Evolutionary conservation across 441 rosid species (phyloP), one percentile per base, ranked within the genome.

Genomic region (Pelargonium fulgidum): DNA sequence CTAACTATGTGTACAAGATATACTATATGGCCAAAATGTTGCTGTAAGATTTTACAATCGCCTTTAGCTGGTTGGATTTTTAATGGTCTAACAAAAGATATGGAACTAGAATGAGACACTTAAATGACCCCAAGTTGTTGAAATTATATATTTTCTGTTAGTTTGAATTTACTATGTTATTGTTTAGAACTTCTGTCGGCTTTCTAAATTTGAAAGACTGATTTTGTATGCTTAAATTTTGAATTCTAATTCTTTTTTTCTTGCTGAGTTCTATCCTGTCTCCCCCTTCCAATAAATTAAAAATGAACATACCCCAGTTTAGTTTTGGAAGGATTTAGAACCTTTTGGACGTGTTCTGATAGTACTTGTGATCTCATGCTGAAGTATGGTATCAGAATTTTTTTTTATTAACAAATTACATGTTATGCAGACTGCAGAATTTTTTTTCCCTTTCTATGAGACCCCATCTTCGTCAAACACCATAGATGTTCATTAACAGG

Each of bases 381-480:
- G 62, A 6, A 56, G 8, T 8, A 22, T 56, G 62, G 29, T 41
- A 6, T 41, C 45, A 9, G 11, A 41, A 56, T n/a, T 58, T 56
- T 22, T 56, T 1, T 56, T 9, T 56, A 16, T 56, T 19, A 3
- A 19, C 3, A 17, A 56, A 17, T 19, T 12, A 7, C 17, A 9
- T 56, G 62, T 11, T 7, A 56, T 12, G 3, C 19, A 17, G 59
- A 52, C 7, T 29, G 33, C 33, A n/a, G n/a, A n/a, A n/a, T n/a
- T n/a, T n/a, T n/a, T n/a, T n/a, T n/a, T n/a, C n/a, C n/a, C n/a
- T n/a, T n/a, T n/a, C n/a, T n/a, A n/a, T 62, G 65, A 52, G 59
- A 62, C 65, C 29, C 65, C 65, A 20, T 20, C 63, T 26, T 42
- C 65, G 10, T 20, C 63, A 61, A 16, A 59, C 29, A 62, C 11